These are phyloP conservation scores for Leccinum subrobustum DNA, from an alignment of 1,284 basidiomycete species.

Conservation along the genomic window DNA sequence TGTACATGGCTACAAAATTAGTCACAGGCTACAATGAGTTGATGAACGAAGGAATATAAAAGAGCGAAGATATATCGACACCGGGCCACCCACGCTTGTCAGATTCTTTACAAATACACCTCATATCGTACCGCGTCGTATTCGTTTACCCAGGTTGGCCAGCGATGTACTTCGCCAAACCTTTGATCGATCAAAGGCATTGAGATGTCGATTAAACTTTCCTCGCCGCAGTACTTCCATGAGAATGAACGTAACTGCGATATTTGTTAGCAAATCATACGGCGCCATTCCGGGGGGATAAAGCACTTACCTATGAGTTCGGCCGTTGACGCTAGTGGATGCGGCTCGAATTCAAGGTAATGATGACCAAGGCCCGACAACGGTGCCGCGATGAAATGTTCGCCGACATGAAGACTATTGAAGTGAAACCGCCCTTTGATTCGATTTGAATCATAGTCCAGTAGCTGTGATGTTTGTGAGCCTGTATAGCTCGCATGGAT, in stretches of 20 bases:
- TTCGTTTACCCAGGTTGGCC: constrained; percentile 39
- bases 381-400: constrained; percentile 35
- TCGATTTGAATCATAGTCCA: constrained; percentile 45
- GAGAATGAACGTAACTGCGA: constrained; percentile 54
- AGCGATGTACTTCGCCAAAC: constrained; percentile 44
- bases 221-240: constrained; percentile 57
- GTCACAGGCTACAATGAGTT: constrained; percentile 8
- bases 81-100: neutral
- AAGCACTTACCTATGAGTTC: constrained; percentile 47
- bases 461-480: constrained; percentile 36
- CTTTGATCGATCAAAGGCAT: constrained; percentile 43
- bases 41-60: constrained; percentile 1
- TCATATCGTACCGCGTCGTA: constrained; percentile 46
- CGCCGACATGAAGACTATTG: constrained; percentile 39
- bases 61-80: neutral
- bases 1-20: constrained; percentile 14
- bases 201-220: constrained; percentile 47
- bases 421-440: constrained; percentile 49
- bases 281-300: neutral
- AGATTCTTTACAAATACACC: neutral
- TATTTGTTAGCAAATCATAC: constrained; percentile 2
- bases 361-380: constrained; percentile 45
- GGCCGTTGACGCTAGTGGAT: constrained; percentile 41
- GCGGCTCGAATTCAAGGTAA: constrained; percentile 45
- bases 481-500: neutral